Evolutionary conservation across 176 grass and related monocot species (phyloP).

Genomic region (Aegilops bicornis): DNA sequence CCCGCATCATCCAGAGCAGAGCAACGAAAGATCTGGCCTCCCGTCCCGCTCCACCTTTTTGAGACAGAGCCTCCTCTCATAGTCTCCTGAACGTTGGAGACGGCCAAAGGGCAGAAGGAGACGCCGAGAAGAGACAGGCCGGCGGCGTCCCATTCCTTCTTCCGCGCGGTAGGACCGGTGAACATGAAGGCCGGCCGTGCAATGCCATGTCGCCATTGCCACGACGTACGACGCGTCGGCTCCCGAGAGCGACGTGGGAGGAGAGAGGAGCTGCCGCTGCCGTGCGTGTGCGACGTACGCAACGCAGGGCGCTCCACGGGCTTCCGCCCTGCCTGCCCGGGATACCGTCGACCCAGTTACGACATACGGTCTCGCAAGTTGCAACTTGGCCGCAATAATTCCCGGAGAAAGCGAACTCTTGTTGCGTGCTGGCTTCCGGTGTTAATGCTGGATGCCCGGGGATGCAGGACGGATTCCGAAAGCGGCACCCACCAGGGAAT

Average conservation of each 20-base stretch:
- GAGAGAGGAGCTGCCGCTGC: not conserved
- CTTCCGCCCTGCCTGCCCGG: too few relatives aligned
- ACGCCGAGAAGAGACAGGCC: not conserved
- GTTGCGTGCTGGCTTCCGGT: not conserved
- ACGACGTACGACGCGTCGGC: not conserved
- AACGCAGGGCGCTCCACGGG: not conserved
- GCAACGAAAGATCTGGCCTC: not conserved
- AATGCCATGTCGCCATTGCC: not conserved
- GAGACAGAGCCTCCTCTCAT: not conserved
- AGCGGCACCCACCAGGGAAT: not conserved
- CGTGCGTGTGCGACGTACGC: not conserved
- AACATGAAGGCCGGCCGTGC: not conserved
- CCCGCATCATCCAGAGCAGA: not conserved
- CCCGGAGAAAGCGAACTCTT: not conserved
- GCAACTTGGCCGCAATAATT: not conserved
- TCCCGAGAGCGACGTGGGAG: not conserved
- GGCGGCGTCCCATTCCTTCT: too few relatives aligned
- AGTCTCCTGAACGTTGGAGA: not conserved
- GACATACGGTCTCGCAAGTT: too few relatives aligned
- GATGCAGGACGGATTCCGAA: not conserved
- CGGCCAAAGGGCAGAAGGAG: not conserved
- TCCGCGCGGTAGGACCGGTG: not conserved
- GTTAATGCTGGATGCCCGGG: not conserved
- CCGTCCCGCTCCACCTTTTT: not conserved
- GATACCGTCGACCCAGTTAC: not conserved